These are phyloP conservation scores for Rhizopus stolonifer DNA, from an alignment of 371 early-diverging fungal species.

Conservation along the genomic window DNA sequence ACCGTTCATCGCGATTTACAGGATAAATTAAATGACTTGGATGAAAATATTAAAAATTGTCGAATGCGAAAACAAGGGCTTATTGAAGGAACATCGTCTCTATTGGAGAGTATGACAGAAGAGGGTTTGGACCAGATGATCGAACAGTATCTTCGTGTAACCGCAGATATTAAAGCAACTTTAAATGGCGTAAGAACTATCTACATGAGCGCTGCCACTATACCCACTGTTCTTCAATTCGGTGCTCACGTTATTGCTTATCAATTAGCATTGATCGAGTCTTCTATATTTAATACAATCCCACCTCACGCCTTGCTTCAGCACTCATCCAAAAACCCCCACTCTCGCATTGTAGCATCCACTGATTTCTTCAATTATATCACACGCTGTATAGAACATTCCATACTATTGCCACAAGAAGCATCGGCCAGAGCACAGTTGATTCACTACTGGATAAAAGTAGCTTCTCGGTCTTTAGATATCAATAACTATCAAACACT, in stretches of 20 bases:
- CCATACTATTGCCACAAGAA: conserved; percentile 63
- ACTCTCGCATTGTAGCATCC: conserved; percentile 68
- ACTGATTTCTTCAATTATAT: conserved; percentile 85
- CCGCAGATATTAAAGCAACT: conserved; percentile 52
- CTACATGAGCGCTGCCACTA: conserved; percentile 59
- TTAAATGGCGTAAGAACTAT: conserved; percentile 58
- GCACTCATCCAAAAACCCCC: conserved; percentile 69
- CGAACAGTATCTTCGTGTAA: conserved; percentile 37
- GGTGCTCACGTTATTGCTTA: conserved; percentile 69
- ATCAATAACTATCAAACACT: conserved; percentile 75
- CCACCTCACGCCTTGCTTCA: conserved; percentile 62
- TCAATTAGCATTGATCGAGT: conserved; percentile 73
- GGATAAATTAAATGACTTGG: conserved; percentile 37
- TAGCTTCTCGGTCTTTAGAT: conserved; percentile 61
- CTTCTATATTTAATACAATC: conserved; percentile 67
- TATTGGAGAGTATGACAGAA: conserved; percentile 25
- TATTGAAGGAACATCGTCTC: not conserved
- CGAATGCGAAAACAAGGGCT: conserved; percentile 27
- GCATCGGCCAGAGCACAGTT: conserved; percentile 65
- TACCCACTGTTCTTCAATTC: conserved; percentile 66
- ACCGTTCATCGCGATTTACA: conserved; percentile 54
- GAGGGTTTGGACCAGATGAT: conserved; percentile 46
- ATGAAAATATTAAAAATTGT: conserved; percentile 31
- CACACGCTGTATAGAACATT: conserved; percentile 73
- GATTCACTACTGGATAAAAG: conserved; percentile 76